Evolutionary conservation across 2,329 filamentous ascomycete genomes (phyloP), one percentile per base, ranked within the genome.

Genomic region (Botrytis paeoniae): DNA sequence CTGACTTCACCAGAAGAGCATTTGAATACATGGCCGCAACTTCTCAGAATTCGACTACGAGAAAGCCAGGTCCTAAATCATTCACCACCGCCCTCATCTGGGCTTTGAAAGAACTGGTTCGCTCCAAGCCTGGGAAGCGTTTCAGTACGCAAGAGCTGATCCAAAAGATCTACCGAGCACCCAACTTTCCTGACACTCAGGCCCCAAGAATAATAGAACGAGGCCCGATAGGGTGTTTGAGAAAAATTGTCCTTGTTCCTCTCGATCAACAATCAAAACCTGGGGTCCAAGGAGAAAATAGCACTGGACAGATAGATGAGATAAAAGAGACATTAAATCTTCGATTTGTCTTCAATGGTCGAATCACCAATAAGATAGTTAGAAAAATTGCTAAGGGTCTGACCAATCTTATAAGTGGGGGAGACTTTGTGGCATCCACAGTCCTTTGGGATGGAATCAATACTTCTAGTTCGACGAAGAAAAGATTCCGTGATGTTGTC

Each of bases 1-100:
- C 39, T 29, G 63, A n/a, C n/a, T 57, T 65, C 20, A 41, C n/a
- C 18, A 39, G 18, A 35, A 74, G 75, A 61, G 69, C 73, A 29
- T 77, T 75, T n/a, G 75, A 77, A 59, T 76, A 75, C 70, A 65
- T 77, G 14, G 74, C 76, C 6, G 73, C 75, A 41, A 60, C 66
- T 48, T 65, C 51, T 8, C 61, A 41, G 60, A 71, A 41, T 29
- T 75, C 76, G n/a, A 73, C 72, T 3, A 77, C 74, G 12, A 70
- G 45, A 32, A 70, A 72, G 16, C 72, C 76, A 54, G 45, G 69
- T 7, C 73, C n/a, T 32, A 1, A 57, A 1, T 71, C 69, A 8
- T 71, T 65, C 7, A 71, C 69, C 1, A 6, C 45, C 3, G 69
- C 69, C 7, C 41, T 71, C 12, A 71, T 65, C n/a, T 71, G 69